phyloP scores from a whole-genome alignment of 352 stramenopile genomes.

The Phytophthora europaea region DNA sequence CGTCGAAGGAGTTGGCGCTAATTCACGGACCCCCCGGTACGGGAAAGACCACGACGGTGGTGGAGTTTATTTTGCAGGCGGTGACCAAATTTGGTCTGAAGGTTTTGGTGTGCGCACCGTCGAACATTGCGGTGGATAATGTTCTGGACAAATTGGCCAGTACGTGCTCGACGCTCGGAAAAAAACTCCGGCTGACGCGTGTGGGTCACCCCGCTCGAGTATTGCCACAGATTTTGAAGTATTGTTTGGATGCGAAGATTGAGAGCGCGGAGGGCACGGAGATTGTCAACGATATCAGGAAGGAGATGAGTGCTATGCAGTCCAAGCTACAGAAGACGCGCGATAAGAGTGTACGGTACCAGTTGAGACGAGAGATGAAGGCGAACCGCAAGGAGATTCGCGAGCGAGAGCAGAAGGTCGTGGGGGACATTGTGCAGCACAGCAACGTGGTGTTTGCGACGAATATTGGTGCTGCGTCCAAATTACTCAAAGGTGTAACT shows the following conservation, averaged over 20 bases:
- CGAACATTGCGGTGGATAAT: slow-evolving; percentile 99
- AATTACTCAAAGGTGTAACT: slow-evolving; percentile 88
- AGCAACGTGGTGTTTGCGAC: slow-evolving; percentile 97
- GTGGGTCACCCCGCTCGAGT: slow-evolving; percentile 97
- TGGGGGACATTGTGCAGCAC: slow-evolving; percentile 91
- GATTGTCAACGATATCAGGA: slow-evolving; percentile 96
- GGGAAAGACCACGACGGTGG: slow-evolving; percentile 98
- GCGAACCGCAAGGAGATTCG: slow-evolving; percentile 96
- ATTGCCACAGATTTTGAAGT: slow-evolving; percentile 88
- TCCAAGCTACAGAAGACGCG: slow-evolving; percentile 64
- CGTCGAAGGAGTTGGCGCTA: slow-evolving; percentile 88
- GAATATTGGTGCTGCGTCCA: slow-evolving; percentile 95
- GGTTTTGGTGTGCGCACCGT: slow-evolving; percentile 97
- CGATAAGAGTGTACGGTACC: slow-evolving; percentile 56
- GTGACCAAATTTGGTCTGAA: slow-evolving; percentile 87
- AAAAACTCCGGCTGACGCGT: slow-evolving; percentile 63
- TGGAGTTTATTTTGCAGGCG: slow-evolving; percentile 97
- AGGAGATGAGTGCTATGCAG: slow-evolving; percentile 88
- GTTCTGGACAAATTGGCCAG: slow-evolving; percentile 94
- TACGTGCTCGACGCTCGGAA: slow-evolving; percentile 37
- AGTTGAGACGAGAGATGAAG: slow-evolving; percentile 88
- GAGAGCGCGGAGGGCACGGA: slow-evolving; percentile 93
- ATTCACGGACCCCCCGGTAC: slow-evolving; percentile 96
- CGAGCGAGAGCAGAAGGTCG: slow-evolving; percentile 93
- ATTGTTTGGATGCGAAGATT: slow-evolving; percentile 96